Base-by-base conservation (phyloP, 2,329 filamentous ascomycete species). In the Hypoxylon sp. region DNA sequence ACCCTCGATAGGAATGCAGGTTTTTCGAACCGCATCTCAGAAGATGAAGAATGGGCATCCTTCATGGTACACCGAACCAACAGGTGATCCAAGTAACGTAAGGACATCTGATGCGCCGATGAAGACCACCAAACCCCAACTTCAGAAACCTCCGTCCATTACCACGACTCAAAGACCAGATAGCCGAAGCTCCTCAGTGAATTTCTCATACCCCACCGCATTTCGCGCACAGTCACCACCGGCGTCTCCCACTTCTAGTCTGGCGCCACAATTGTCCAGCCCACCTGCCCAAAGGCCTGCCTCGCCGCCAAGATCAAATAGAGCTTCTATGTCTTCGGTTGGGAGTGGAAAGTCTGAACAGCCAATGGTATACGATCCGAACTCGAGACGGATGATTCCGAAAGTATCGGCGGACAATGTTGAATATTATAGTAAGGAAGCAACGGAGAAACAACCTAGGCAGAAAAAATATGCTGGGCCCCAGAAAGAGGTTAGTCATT, bases 301-400 rank as follows among this genome's bases (percentile, higher is more conserved):
- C 17, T 74, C 73, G 9, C 67, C 68, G 5, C 62, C 70, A 10
- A 74, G 63, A 64, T 63, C 75, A 46, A 68, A 63, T 52, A 73
- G 67, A 68, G 64, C 72, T 10, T 76, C 80, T 3, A 62, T 67
- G 31, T 68, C 73, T 17, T 71, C 69, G 6, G 59, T 59, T 24
- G 63, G 70, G 6, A 64, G 66, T 42, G 57, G 58, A 39, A 70
- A 69, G 33, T 47, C 54, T n/a, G 70, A 71, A 19, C 71, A 68
- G 50, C 69, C 71, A 33, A 67, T 92, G 77, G 86, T 91, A 51
- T 89, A 90, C 73, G 89, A 91, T 70, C 83, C 88, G n/a, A 90
- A 91, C 72, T 90, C 89, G 14, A 84, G 89, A 71, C 86, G 89
- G 66, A 89, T 90, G 83, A 82, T 91, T 3, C 83, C 85, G 2